Evolutionary conservation across 768 basidiomycete genomes (phyloP), one percentile per base, ranked within the genome.

Genomic region (Boletus subparvulus): DNA sequence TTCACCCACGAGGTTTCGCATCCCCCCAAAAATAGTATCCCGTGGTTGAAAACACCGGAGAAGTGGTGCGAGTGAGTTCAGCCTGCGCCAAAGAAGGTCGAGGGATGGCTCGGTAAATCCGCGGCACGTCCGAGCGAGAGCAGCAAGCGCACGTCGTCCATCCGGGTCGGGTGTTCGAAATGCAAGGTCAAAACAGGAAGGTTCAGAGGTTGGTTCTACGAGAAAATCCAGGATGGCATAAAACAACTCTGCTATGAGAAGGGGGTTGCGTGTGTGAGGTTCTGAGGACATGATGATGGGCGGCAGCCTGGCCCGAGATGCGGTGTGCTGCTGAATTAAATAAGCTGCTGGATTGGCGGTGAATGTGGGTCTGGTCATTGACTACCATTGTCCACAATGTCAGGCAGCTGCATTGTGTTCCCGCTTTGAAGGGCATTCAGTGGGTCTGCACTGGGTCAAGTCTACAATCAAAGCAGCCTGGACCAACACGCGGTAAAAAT

Each of bases 41-140:
- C 10, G 16, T 10, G 46, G 2, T 1, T 32, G 2, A 42, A 19
- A 33, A 35, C 54, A 41, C 37, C 46, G 11, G 17, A 49, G 7
- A 9, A 58, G 41, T 6, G 57, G 57, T 10, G 6, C 7, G 4
- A 58, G 36, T 1, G 57, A 55, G n/a, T 3, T 2, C 2, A 55
- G 28, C 14, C 4, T 39, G 3, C 47, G 19, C 57, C 57, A 55
- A 24, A 50, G 47, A 21, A n/a, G 28, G 10, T 58, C 17, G 16
- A 55, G 41, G 8, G 52, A 42, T 6, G 52, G 47, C 9, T 49
- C 32, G 7, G 21, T 35, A 17, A 58, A 49, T 4, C 30, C 41
- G 13, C 43, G 47, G 21, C 57, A 58, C 8, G 57, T 58, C 17
- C 47, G 54, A 42, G 54, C 54, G 16, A 54, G 46, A n/a, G 5